Conservation (phyloP, 495 filamentous ascomycete genomes). For the Cladorrhinum samala region DNA sequence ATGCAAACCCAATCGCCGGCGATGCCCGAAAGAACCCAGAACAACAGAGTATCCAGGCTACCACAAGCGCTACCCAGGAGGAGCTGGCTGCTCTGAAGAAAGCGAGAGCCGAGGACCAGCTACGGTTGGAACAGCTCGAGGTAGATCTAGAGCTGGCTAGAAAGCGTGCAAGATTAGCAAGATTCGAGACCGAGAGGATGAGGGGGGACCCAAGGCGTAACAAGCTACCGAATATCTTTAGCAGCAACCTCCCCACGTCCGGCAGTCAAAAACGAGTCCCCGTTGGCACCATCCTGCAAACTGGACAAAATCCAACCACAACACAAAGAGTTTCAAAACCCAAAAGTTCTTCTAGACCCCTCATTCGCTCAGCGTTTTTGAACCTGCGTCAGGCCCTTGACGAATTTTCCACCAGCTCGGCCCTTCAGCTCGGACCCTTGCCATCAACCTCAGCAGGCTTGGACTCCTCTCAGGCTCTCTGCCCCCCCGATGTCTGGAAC, state of each 20-base stretch:
- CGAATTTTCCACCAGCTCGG: constrained; percentile 11
- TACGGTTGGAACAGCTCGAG: background rate
- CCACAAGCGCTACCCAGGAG: too few relatives aligned
- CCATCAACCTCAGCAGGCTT: background rate
- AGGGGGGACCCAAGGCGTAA: background rate
- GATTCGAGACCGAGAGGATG: background rate
- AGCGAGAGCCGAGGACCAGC: background rate
- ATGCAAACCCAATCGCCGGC: too few relatives aligned
- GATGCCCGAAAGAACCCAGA: too few relatives aligned
- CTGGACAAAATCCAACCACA: too few relatives aligned
- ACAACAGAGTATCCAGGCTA: too few relatives aligned
- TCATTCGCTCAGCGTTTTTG: too few relatives aligned
- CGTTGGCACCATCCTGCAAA: too few relatives aligned
- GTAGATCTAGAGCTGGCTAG: background rate
- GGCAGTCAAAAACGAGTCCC: too few relatives aligned
- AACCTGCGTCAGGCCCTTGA: background rate
- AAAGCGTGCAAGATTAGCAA: background rate
- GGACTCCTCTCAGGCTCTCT: background rate
- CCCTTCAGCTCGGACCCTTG: background rate
- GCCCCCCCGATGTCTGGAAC: constrained; percentile 2
- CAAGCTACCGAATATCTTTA: background rate
- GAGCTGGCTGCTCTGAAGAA: background rate
- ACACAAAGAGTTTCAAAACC: too few relatives aligned
- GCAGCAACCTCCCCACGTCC: background rate
- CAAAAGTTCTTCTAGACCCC: too few relatives aligned